Evolutionary conservation across 305 asterid genomes (phyloP), one percentile per base, ranked within the genome.

Genomic region (Euphrasia arctica): DNA sequence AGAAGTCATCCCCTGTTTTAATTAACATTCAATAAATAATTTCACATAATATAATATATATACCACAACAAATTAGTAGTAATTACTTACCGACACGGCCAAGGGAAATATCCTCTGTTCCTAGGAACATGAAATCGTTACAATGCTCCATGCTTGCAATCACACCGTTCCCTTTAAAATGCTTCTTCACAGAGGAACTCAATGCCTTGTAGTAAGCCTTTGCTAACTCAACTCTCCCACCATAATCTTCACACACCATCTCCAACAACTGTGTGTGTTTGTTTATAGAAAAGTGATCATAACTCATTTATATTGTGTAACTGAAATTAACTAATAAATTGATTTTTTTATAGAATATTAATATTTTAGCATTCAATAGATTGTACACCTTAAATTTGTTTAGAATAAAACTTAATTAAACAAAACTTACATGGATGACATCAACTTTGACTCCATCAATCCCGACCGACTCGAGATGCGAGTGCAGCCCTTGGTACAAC

Each of bases 141-240:
- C 97, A 91, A 41, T 91, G 97, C 71, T 91, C 97, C 97, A 91
- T 91, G 73, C 97, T 91, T 2, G 97, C 97, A 51, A 91, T 91
- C 7, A 91, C 97, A 5, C 97, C 96, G 47, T 91, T 91, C 8
- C 97, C 97, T 63, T 91, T 88, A 85, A 91, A 88, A 72, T 91
- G 97, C 0, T 83, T 88, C 66, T 54, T 82, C 10, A 91, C 91
- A 0, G 97, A 91, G 4, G 81, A 41, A 4, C 91, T 58, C 51
- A 91, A 56, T 0, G 97, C 97, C 68, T 79, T 79, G 83, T 79
- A 91, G 68, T 91, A 91, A 12, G 91, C 95, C 45, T 91, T 91
- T 0, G 95, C 98, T 55, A 91, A 70, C 66, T 86, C 95, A 58
- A 91, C 98, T 66, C 98, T 81, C 0, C 96, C 98, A 2, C 92